These are phyloP conservation scores for Gautieria morchelliformis DNA, from an alignment of 768 basidiomycete genomes.

Conservation along the genomic window DNA sequence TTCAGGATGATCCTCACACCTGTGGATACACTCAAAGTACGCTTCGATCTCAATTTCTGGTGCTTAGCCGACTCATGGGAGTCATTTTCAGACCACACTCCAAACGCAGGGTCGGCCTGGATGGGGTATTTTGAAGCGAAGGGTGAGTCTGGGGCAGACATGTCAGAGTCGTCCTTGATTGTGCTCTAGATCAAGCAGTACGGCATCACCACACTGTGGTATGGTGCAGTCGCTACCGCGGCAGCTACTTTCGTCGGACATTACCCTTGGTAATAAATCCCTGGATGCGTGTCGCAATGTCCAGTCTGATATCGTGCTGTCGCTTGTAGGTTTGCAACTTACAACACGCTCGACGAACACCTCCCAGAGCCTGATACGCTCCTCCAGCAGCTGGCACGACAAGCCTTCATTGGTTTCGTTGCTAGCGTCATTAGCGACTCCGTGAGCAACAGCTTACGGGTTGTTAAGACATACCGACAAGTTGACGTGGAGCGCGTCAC, in stretches of 20 bases:
- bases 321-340: slow-evolving; percentile 71
- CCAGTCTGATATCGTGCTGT: background rate
- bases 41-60: background rate
- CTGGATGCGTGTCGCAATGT: background rate
- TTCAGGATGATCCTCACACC: slow-evolving; percentile 92
- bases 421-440: slow-evolving; percentile 84
- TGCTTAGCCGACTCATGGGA: background rate
- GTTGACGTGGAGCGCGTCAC: slow-evolving; percentile 75
- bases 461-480: slow-evolving; percentile 94
- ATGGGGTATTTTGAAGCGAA: slow-evolving; percentile 48
- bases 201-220: slow-evolving; percentile 77
- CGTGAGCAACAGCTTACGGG: slow-evolving; percentile 79
- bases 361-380: slow-evolving; percentile 50
- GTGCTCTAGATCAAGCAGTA: slow-evolving; percentile 51
- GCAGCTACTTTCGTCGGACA: slow-evolving; percentile 91
- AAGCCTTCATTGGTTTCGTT: slow-evolving; percentile 85
- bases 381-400: slow-evolving; percentile 55
- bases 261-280: slow-evolving; percentile 53
- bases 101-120: slow-evolving; percentile 82
- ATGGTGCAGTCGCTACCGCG: slow-evolving; percentile 85
- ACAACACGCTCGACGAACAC: slow-evolving; percentile 63
- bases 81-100: slow-evolving; percentile 54
- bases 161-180: background rate
- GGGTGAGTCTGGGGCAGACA: slow-evolving; percentile 36
- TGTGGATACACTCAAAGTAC: slow-evolving; percentile 73